Evolutionary conservation across 83 land plant genomes (phyloP).

Genomic region (Picea abies): DNA sequence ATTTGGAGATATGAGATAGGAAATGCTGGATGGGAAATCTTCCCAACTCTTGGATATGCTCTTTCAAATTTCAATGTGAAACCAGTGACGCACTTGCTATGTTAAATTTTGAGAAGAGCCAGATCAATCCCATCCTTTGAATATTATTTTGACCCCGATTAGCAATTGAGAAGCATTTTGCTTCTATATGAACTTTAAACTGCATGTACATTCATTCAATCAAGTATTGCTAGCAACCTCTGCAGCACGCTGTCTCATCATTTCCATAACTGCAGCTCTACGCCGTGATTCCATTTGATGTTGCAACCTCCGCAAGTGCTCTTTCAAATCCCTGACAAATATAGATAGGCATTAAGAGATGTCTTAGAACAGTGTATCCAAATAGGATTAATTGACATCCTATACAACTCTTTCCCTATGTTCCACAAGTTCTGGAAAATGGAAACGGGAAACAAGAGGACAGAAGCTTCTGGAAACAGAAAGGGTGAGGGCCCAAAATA

Average conservation of each 20-base stretch:
- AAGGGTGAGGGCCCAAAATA: too few species aligned
- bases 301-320: conserved; percentile 77
- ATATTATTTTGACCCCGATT: background rate
- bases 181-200: conserved; percentile 6
- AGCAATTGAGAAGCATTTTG: conserved; percentile 1
- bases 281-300: conserved; percentile 93
- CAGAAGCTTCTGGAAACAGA: too few species aligned
- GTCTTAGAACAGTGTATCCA: background rate
- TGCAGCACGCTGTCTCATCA: conserved; percentile 96
- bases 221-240: conserved; percentile 64
- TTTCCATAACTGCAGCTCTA: conserved; percentile 94
- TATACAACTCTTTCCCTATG: background rate
- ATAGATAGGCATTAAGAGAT: background rate
- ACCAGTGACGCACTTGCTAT: conserved; percentile 9
- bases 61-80: conserved; percentile 9
- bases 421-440: background rate
- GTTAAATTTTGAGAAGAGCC: background rate
- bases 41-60: conserved; percentile 4
- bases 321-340: conserved; percentile 78
- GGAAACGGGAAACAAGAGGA: background rate
- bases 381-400: background rate
- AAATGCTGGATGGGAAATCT: conserved; percentile 11
- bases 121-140: background rate
- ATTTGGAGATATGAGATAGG: conserved; percentile 17
- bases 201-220: conserved; percentile 19